Percentiles rank a stretch among this genome's conserved stretches.
These are phyloP conservation scores for Verticillium longisporum DNA, from an alignment of 2,329 filamentous ascomycete species.

Conservation along the genomic window DNA sequence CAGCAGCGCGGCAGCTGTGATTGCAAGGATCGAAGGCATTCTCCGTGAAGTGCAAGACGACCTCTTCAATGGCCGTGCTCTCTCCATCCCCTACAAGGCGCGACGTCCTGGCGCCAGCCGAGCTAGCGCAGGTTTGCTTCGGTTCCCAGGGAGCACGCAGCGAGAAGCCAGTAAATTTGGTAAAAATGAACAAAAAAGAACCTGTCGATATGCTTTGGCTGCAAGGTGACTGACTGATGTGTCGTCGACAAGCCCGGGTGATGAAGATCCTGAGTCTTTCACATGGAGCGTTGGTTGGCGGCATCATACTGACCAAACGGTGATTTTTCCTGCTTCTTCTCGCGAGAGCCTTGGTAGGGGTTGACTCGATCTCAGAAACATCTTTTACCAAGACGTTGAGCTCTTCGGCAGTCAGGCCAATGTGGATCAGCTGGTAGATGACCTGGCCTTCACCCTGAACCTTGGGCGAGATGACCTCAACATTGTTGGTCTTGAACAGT, in stretches of 20 bases:
- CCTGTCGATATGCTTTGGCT: too few species aligned
- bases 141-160: conserved; percentile 40
- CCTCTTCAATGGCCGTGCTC: conserved; percentile 32
- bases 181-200: conserved; percentile 16
- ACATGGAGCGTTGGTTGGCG: conserved; percentile 50
- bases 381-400: conserved; percentile 71
- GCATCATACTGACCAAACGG: conserved; percentile 55
- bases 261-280: conserved; percentile 53
- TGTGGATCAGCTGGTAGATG: conserved; percentile 68
- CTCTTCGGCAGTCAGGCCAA: conserved; percentile 63
- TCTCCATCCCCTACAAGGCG: conserved; percentile 40
- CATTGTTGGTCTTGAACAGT: conserved; percentile 44
- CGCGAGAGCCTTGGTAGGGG: background rate
- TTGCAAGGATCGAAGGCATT: conserved; percentile 48
- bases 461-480: conserved; percentile 61
- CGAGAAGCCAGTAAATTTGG: conserved; percentile 46
- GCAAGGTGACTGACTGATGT: background rate
- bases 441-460: conserved; percentile 63
- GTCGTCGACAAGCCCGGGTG: conserved; percentile 37
- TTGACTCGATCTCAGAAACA: conserved; percentile 45
- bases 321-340: conserved; percentile 19
- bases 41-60: conserved; percentile 44
- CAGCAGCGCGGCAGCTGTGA: conserved; percentile 19
- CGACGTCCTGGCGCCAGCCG: conserved; percentile 14
- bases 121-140: conserved; percentile 12